Percentiles rank a stretch among this genome's conserved stretches.
Conservation (phyloP, 1,284 basidiomycete genomes). For the Heliocybe sulcata region DNA sequence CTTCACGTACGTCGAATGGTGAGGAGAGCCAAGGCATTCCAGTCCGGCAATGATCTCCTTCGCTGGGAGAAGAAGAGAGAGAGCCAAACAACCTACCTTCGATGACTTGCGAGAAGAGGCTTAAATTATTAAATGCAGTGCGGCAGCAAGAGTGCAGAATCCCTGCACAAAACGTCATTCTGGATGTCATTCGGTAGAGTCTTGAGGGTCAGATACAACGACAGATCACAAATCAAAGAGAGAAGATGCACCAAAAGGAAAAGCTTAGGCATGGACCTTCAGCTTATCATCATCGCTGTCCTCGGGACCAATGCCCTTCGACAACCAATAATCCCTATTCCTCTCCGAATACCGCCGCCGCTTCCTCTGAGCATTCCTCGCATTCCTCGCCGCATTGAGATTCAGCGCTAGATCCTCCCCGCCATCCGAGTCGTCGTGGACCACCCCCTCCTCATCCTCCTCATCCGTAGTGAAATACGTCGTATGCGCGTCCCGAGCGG, state of each 20-base stretch:
- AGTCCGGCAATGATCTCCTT: no score
- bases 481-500: conserved; percentile 28
- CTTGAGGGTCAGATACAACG: background rate
- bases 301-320: conserved; percentile 26
- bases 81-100: no score
- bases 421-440: conserved; percentile 10
- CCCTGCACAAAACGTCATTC: background rate
- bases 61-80: no score
- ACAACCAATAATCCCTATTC: conserved; percentile 38
- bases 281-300: background rate
- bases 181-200: background rate
- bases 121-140: no score
- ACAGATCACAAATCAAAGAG: background rate
- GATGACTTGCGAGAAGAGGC: no score
- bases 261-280: background rate
- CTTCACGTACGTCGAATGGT: no score
- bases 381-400: conserved; percentile 15
- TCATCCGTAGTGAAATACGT: conserved; percentile 34
- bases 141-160: no score
- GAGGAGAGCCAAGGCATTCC: no score
- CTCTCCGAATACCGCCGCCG: conserved; percentile 16
- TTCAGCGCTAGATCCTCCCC: no score
- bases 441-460: conserved; percentile 9
- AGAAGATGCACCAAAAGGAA: background rate
- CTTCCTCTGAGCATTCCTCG: conserved; percentile 22